Conservation (phyloP, 2,329 filamentous ascomycete species). For the Botryotinia calthae region DNA sequence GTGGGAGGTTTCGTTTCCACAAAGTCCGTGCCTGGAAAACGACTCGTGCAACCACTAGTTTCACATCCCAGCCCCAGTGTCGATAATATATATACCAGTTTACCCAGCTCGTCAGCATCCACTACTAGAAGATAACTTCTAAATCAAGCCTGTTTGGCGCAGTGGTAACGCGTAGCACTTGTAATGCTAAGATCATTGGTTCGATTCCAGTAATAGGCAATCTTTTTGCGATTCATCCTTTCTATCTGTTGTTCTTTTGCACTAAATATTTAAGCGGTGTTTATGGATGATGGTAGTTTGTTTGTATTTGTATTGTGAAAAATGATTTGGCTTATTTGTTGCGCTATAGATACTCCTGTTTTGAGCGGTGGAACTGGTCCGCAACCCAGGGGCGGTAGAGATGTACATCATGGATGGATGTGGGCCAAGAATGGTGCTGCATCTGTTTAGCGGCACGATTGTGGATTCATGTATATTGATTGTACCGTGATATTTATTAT, state of each 20-base stretch:
- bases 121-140: conserved; percentile 9
- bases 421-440: neutral
- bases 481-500: neutral
- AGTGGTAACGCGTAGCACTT: conserved; percentile 19
- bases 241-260: neutral
- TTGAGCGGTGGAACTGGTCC: neutral
- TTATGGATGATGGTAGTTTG: neutral
- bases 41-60: no score
- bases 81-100: neutral
- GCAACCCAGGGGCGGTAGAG: neutral
- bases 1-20: no score
- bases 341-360: no score
- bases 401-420: neutral
- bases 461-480: neutral
- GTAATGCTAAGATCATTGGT: conserved; percentile 19
- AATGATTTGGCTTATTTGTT: neutral
- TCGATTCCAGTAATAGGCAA: conserved; percentile 18
- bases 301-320: neutral
- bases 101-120: accelerated
- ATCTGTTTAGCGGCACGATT: neutral
- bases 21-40: no score
- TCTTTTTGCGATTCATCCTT: neutral
- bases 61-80: neutral
- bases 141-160: conserved; percentile 2
- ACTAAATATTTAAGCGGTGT: no score